A percentile compares a stretch with the other conserved stretches of the same genome.
Conservation (phyloP, 495 filamentous ascomycete genomes). For the Xylaria intraflava region DNA sequence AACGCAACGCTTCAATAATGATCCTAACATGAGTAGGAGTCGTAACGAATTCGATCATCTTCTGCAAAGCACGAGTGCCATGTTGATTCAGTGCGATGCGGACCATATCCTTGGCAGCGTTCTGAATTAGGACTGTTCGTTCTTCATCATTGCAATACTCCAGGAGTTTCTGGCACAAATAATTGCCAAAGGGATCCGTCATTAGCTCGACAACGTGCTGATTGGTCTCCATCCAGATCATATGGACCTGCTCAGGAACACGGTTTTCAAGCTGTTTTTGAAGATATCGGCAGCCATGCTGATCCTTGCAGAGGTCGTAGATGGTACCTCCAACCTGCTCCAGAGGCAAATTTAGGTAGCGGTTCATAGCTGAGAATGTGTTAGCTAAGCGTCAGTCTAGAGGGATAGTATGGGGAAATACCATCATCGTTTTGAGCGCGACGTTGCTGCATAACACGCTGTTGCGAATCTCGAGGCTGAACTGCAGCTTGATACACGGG, state of each 20-base stretch:
- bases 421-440: constrained; percentile 59
- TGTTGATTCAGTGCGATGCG: constrained; percentile 93
- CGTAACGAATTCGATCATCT: constrained; percentile 97
- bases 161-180: constrained; percentile 92
- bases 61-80: constrained; percentile 91
- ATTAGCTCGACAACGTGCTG: constrained; percentile 91
- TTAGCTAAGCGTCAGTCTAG: constrained; percentile 10
- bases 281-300: constrained; percentile 90
- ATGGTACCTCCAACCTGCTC: constrained; percentile 74
- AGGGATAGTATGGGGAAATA: constrained; percentile 20
- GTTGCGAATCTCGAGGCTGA: constrained; percentile 57
- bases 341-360: constrained; percentile 71
- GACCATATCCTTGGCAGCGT: constrained; percentile 76
- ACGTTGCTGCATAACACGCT: constrained; percentile 63
- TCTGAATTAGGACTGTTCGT: constrained; percentile 84
- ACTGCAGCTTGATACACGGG: constrained; percentile 40
- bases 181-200: constrained; percentile 98
- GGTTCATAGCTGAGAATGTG: constrained; percentile 45
- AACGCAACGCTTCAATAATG: constrained; percentile 70
- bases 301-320: constrained; percentile 87
- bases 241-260: constrained; percentile 70
- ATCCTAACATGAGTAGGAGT: constrained; percentile 68
- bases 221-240: constrained; percentile 90
- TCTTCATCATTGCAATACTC: constrained; percentile 91
- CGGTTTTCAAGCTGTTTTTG: constrained; percentile 96